These are phyloP conservation scores for Maudiozyma barnettii DNA, from an alignment of 805 yeast genomes.

Conservation along the genomic window DNA sequence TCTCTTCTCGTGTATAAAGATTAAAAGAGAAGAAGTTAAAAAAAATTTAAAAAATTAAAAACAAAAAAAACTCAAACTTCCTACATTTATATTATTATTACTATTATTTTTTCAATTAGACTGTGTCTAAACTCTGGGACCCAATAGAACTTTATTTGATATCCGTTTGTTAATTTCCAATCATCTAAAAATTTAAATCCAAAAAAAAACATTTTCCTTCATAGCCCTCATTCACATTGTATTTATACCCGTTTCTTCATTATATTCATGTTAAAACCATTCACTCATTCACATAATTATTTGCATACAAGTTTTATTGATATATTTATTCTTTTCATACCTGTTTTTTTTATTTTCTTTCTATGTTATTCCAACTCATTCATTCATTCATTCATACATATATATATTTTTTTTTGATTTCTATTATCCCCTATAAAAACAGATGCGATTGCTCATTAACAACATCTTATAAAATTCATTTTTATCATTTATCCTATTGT, in stretches of 20 bases:
- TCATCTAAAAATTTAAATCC: neutral
- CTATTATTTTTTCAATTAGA: neutral
- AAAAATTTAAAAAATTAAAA: neutral
- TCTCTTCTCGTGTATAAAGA: too few species aligned
- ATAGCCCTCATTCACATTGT: neutral
- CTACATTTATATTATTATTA: neutral
- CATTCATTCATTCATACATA: slow-evolving; percentile 4
- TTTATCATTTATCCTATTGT: neutral
- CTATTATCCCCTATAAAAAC: neutral
- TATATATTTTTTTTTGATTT: neutral
- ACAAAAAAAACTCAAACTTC: neutral
- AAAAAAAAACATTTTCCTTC: neutral
- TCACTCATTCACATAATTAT: slow-evolving; percentile 2
- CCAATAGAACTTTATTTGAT: neutral
- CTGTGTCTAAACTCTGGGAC: neutral
- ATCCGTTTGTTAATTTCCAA: neutral
- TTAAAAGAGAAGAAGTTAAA: neutral
- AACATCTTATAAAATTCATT: neutral
- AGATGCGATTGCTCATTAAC: neutral
- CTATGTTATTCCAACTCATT: neutral
- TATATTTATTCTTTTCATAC: neutral
- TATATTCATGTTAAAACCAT: slow-evolving; percentile 3
- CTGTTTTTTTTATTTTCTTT: neutral
- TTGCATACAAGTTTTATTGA: slow-evolving; percentile 4
- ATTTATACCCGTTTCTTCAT: neutral